Evolutionary conservation across 2,329 filamentous ascomycete genomes (phyloP).

Genomic region (Decorospora gaudefroyi): DNA sequence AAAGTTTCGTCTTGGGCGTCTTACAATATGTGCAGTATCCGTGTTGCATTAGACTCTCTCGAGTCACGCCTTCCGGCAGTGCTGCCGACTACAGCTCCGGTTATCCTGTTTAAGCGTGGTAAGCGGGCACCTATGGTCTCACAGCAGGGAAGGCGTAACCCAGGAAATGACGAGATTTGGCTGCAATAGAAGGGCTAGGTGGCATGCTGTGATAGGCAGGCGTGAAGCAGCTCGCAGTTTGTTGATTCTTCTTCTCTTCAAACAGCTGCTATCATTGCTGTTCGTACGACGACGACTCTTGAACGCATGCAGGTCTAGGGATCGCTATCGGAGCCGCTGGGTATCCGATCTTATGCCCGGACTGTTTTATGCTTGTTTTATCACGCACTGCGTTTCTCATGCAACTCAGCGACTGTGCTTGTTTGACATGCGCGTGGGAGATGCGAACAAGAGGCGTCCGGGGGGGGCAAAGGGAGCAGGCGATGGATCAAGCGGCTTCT

Average conservation of each 20-base stretch:
- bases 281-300: too few species aligned
- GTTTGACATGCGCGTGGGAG: constrained; percentile 7
- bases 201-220: background rate
- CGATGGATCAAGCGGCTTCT: background rate
- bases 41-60: constrained; percentile 4
- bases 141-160: constrained; percentile 9
- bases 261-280: too few species aligned
- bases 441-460: background rate
- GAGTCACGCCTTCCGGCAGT: constrained; percentile 7
- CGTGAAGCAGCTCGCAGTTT: too few species aligned
- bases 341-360: background rate
- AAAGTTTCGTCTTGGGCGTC: too few species aligned
- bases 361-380: constrained; percentile 1
- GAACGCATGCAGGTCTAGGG: too few species aligned
- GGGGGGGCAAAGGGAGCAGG: background rate
- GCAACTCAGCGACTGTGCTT: constrained; percentile 9
- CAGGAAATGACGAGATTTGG: constrained; percentile 3
- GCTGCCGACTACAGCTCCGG: constrained; percentile 5
- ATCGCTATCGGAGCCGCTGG: too few species aligned
- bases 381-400: constrained; percentile 12
- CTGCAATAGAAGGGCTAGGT: background rate
- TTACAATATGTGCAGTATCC: background rate
- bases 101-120: constrained; percentile 5
- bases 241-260: too few species aligned
- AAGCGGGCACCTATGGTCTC: constrained; percentile 10